Evolutionary conservation across 2,329 filamentous ascomycete species (phyloP).

Genomic region (Penicillium sp.): DNA sequence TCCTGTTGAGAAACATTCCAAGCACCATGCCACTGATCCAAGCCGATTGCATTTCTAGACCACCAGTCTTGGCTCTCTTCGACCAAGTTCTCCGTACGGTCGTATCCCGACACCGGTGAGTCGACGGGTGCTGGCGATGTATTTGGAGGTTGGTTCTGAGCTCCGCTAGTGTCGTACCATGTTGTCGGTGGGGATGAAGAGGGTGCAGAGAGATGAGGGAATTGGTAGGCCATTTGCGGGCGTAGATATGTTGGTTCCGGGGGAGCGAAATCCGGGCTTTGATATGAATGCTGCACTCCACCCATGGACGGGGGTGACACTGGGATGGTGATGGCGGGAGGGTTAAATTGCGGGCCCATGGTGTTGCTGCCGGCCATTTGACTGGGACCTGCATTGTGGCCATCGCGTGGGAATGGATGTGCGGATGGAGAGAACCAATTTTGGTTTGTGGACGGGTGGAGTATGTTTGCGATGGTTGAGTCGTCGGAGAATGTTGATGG

Average conservation of each 20-base stretch:
- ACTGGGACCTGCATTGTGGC: slow-evolving; percentile 11
- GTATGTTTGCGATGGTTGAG: slow-evolving; percentile 20
- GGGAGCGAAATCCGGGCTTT: slow-evolving; percentile 22
- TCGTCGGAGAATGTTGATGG: slow-evolving; percentile 30
- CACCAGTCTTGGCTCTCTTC: slow-evolving; percentile 64
- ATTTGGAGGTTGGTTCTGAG: slow-evolving; percentile 12
- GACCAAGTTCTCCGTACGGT: slow-evolving; percentile 58
- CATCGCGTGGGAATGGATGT: neutral
- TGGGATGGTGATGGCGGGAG: slow-evolving; percentile 14
- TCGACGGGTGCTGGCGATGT: slow-evolving; percentile 25
- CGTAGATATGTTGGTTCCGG: slow-evolving; percentile 36
- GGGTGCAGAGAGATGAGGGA: slow-evolving; percentile 11
- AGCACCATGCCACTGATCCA: slow-evolving; percentile 56
- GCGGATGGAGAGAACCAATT: slow-evolving; percentile 16
- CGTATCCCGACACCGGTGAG: slow-evolving; percentile 53
- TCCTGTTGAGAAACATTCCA: slow-evolving; percentile 27
- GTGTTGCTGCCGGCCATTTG: slow-evolving; percentile 11
- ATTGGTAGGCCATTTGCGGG: slow-evolving; percentile 22
- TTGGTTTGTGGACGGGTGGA: slow-evolving; percentile 21
- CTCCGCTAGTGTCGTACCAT: slow-evolving; percentile 30
- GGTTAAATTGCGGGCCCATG: slow-evolving; percentile 16
- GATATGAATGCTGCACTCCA: slow-evolving; percentile 19
- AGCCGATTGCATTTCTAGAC: slow-evolving; percentile 60
- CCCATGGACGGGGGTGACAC: slow-evolving; percentile 22
- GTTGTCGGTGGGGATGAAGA: slow-evolving; percentile 23